Percentiles rank a stretch among this genome's conserved stretches.
Evolutionary conservation across 2,329 filamentous ascomycete genomes (phyloP).

Genomic region (Clarireedia monteithiana): DNA sequence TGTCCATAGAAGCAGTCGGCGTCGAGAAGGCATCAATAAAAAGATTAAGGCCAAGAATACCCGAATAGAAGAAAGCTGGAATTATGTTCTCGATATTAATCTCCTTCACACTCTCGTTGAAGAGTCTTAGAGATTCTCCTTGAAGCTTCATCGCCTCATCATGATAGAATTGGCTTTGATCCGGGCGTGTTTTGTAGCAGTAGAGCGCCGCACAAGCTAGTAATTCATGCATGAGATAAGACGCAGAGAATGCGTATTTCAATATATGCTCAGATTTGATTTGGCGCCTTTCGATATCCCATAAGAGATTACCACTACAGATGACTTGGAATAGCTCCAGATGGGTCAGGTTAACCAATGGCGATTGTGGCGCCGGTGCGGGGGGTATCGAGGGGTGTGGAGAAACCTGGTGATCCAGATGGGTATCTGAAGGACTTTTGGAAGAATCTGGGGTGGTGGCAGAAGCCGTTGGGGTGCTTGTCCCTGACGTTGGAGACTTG

Average conservation of each 20-base stretch:
- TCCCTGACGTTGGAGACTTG: background rate
- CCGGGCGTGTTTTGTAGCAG: conserved; percentile 22
- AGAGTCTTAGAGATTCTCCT: conserved; percentile 24
- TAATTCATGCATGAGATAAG: conserved; percentile 29
- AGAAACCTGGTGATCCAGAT: background rate
- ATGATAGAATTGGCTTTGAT: conserved; percentile 20
- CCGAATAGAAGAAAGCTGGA: conserved; percentile 27
- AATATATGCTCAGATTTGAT: background rate
- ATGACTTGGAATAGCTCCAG: conserved; percentile 31
- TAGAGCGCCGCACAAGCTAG: conserved; percentile 31
- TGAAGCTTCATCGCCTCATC: conserved; percentile 29
- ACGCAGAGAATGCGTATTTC: conserved; percentile 9
- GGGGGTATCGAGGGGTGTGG: background rate
- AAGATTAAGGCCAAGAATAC: conserved; percentile 28
- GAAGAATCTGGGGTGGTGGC: background rate
- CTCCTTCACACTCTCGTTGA: conserved; percentile 22
- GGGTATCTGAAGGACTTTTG: background rate
- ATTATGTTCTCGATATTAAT: conserved; percentile 19
- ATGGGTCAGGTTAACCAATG: conserved; percentile 25
- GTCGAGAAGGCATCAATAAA: conserved; percentile 32
- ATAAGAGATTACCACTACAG: background rate
- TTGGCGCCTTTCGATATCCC: background rate
- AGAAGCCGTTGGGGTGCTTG: background rate
- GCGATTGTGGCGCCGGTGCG: background rate
- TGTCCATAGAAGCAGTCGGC: conserved; percentile 24